phyloP scores from a whole-genome alignment of 1,284 basidiomycete genomes.

The Gastroboletus turbinatus region DNA sequence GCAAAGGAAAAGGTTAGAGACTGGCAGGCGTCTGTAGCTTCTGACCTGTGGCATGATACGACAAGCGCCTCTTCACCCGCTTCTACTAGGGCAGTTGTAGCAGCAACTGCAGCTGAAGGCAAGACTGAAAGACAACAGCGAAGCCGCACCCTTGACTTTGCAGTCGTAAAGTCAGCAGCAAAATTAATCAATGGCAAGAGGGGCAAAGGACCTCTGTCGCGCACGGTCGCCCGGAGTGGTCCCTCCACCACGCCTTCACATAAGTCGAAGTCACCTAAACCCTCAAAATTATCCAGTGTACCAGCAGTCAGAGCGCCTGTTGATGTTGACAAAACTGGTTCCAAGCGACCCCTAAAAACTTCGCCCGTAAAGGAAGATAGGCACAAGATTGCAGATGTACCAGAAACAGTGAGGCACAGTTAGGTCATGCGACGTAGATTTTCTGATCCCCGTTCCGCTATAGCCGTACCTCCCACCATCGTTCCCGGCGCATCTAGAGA shows the following conservation, averaged over 20 bases:
- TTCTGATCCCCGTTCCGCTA: conserved; percentile 13
- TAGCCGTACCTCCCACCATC: conserved; percentile 35
- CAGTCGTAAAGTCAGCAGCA: conserved; percentile 31
- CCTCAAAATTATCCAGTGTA: background rate
- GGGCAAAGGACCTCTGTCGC: conserved; percentile 10
- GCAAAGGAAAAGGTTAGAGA: conserved; percentile 34
- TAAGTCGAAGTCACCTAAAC: conserved; percentile 2
- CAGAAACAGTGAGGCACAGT: conserved; percentile 29
- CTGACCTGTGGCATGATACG: conserved; percentile 6
- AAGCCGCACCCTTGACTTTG: conserved; percentile 28
- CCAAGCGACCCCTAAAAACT: background rate
- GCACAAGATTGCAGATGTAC: conserved; percentile 30
- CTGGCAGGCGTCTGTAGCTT: conserved; percentile 30
- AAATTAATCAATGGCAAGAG: conserved; percentile 17
- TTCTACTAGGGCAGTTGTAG: background rate
- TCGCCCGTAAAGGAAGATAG: conserved; percentile 3
- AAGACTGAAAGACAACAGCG: conserved; percentile 10
- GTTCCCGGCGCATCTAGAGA: conserved; percentile 29
- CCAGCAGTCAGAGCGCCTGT: background rate
- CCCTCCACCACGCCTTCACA: conserved; percentile 1
- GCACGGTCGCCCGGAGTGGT: conserved; percentile 1
- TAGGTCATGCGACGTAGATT: conserved; percentile 3
- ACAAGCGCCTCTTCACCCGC: conserved; percentile 1
- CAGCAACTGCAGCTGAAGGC: background rate
- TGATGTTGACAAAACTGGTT: background rate